Percentiles rank a stretch among this genome's conserved stretches.
Evolutionary conservation across 352 stramenopile genomes (phyloP).

Genomic region (Globisporangium orthogonon): DNA sequence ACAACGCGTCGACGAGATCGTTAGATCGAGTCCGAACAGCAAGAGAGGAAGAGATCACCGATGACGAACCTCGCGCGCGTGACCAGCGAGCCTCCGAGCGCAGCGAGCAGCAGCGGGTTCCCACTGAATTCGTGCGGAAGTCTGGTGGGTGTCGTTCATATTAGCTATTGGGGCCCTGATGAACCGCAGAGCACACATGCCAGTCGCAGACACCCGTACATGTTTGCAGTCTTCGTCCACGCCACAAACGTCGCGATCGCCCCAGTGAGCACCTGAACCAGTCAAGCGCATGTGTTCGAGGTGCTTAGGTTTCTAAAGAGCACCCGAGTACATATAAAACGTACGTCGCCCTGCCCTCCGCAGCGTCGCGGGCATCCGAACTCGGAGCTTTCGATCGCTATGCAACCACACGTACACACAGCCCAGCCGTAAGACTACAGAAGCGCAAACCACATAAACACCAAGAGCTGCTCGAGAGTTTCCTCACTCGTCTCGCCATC

Average conservation of each 20-base stretch:
- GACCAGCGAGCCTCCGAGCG: conserved; percentile 72
- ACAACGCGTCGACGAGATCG: background rate
- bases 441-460: background rate
- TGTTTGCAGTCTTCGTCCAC: conserved; percentile 43
- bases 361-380: conserved; percentile 82
- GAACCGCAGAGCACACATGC: no score
- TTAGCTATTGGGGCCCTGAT: no score
- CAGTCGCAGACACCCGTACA: conserved; percentile 18
- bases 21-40: background rate
- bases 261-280: conserved; percentile 66
- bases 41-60: no score
- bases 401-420: background rate
- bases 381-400: conserved; percentile 52
- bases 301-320: background rate
- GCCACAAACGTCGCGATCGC: conserved; percentile 72
- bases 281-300: background rate
- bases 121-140: conserved; percentile 20
- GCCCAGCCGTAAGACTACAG: background rate
- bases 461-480: background rate
- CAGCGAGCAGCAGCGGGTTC: conserved; percentile 63
- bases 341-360: conserved; percentile 89
- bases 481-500: conserved; percentile 59
- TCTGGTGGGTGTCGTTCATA: no score
- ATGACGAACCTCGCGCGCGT: conserved; percentile 54
- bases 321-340: conserved; percentile 1